Evolutionary conservation across 2,329 filamentous ascomycete genomes (phyloP).

Genomic region (Colletotrichum orbiculare): DNA sequence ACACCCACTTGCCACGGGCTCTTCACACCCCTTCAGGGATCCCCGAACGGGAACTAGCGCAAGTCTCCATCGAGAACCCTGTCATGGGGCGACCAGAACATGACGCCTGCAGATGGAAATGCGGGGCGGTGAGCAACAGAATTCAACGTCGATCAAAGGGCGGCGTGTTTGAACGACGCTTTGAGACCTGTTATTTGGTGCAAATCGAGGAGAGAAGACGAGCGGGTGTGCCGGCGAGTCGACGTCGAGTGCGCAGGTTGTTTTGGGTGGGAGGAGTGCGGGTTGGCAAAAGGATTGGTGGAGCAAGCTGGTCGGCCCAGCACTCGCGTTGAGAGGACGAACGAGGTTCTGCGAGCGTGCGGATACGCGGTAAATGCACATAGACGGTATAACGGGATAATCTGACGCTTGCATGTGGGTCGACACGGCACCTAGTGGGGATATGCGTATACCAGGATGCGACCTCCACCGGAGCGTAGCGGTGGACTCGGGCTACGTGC

Average conservation of each 20-base stretch:
- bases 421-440: slow-evolving; percentile 8
- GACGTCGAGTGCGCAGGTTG: slow-evolving; percentile 1
- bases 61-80: slow-evolving; percentile 33
- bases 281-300: slow-evolving; percentile 33
- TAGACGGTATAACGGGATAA: slow-evolving; percentile 8
- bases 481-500: slow-evolving; percentile 17
- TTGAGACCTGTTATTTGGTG: neutral
- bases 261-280: slow-evolving; percentile 18
- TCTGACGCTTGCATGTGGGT: too few species aligned
- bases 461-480: slow-evolving; percentile 14
- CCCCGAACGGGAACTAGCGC: slow-evolving; percentile 36
- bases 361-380: slow-evolving; percentile 32
- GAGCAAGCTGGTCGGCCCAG: slow-evolving; percentile 31
- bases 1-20: slow-evolving; percentile 32
- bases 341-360: slow-evolving; percentile 27
- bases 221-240: neutral
- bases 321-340: slow-evolving; percentile 32
- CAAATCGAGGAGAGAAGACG: neutral
- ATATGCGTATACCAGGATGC: slow-evolving; percentile 14
- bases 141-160: slow-evolving; percentile 32
- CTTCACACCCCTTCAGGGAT: slow-evolving; percentile 30
- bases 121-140: slow-evolving; percentile 32
- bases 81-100: slow-evolving; percentile 25
- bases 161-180: slow-evolving; percentile 20
- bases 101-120: slow-evolving; percentile 36